These are phyloP conservation scores for Trichosporon sp. DNA, from an alignment of 1,284 basidiomycete species.

Conservation along the genomic window DNA sequence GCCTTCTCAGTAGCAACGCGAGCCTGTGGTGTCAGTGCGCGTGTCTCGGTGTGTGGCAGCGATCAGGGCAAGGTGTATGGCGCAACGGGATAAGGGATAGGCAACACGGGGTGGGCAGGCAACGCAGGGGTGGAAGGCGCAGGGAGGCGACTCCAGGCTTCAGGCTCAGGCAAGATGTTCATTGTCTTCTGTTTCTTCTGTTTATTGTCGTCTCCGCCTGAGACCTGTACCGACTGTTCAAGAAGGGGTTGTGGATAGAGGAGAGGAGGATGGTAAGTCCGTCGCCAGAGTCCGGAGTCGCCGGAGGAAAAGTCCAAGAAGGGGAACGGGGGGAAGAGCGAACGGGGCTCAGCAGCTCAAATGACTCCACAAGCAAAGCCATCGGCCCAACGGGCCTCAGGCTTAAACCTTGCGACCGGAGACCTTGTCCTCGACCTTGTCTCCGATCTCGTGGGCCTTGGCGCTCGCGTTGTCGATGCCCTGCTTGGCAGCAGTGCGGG, in stretches of 20 bases:
- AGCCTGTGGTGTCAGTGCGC: not conserved
- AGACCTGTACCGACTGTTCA: not conserved
- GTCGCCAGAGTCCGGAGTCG: too few species aligned
- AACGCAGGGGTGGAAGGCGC: too few species aligned
- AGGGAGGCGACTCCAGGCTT: too few species aligned
- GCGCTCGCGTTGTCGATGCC: not conserved
- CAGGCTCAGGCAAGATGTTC: not conserved
- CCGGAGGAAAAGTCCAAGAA: too few species aligned
- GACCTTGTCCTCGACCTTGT: slow-evolving; percentile 2
- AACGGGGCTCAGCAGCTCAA: not conserved
- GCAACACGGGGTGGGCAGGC: too few species aligned
- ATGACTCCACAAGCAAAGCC: not conserved
- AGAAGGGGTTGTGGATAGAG: not conserved
- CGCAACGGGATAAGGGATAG: too few species aligned
- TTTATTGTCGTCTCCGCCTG: not conserved
- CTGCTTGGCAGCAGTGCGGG: not conserved
- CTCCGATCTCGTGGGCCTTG: not conserved
- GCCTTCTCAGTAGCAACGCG: not conserved
- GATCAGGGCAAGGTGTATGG: too few species aligned
- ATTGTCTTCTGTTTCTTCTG: not conserved
- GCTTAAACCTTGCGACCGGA: not conserved
- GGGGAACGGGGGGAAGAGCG: too few species aligned
- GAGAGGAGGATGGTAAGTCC: too few species aligned
- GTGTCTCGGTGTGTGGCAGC: too few species aligned
- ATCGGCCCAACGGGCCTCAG: not conserved